These are phyloP conservation scores for Daldinia childiae DNA, from an alignment of 495 filamentous ascomycete genomes.

Conservation along the genomic window DNA sequence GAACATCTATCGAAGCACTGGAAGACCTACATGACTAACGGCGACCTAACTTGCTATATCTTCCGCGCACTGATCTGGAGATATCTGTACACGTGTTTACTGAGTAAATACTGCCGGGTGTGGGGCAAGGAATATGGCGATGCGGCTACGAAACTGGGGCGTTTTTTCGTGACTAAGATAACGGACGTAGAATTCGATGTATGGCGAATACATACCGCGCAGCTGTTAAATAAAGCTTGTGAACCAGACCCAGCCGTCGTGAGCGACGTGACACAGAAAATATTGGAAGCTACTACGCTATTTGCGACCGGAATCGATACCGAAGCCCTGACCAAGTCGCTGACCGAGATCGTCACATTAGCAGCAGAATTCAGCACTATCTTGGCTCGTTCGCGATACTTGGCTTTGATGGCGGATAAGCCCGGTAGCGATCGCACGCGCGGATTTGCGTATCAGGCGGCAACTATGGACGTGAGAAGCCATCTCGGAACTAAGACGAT, in stretches of 20 bases:
- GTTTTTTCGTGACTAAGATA: conserved; percentile 11
- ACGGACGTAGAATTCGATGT: conserved; percentile 22
- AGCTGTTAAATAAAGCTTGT: conserved; percentile 25
- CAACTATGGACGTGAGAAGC: conserved; percentile 38
- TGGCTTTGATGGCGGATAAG: conserved; percentile 39
- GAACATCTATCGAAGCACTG: conserved; percentile 41
- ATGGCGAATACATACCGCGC: conserved; percentile 41
- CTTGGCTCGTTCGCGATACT: conserved; percentile 24
- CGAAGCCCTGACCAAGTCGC: conserved; percentile 8
- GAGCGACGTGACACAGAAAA: conserved; percentile 16
- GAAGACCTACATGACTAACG: conserved; percentile 35
- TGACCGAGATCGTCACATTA: conserved; percentile 26
- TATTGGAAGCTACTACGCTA: conserved; percentile 16
- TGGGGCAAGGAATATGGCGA: conserved; percentile 38
- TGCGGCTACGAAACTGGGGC: conserved; percentile 16
- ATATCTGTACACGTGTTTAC: conserved; percentile 34
- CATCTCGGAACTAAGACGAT: conserved; percentile 16
- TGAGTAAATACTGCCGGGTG: conserved; percentile 36
- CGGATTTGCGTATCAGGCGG: conserved; percentile 34
- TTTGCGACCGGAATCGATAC: conserved; percentile 21
- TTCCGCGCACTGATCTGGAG: conserved; percentile 46
- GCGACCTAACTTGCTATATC: conserved; percentile 35
- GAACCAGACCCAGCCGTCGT: conserved; percentile 20
- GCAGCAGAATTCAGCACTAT: conserved; percentile 35
- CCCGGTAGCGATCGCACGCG: conserved; percentile 34